Evolutionary conservation across 371 early-diverging fungal genomes (phyloP), one percentile per base, ranked within the genome.

Genomic region (Actinomortierella ambigua): DNA sequence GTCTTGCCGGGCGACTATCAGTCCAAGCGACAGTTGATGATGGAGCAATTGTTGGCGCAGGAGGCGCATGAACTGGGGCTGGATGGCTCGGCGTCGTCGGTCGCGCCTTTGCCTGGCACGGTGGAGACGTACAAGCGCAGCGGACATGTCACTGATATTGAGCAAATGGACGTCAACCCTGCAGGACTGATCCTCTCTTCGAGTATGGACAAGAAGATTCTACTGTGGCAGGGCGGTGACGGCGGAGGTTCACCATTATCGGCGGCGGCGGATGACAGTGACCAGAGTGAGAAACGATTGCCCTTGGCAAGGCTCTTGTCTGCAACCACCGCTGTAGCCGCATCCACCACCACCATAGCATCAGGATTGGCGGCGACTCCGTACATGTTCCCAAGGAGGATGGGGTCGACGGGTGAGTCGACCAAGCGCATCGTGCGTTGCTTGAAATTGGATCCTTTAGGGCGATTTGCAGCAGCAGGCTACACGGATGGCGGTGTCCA

Each of bases 11-110:
- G 73, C 24, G 73, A 73, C 47, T 67, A 73, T 18, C 73, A 66
- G 49, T 73, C 73, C 47, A 73, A 73, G 29, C 59, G 73, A 18
- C 66, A 67, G 43, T 29, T 73, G 57, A 73, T 73, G 73, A 66
- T 66, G 73, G 67, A 73, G 13, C 67, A 66, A 18, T 50, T 73
- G 9, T 27, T 73, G 48, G 63, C 73, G 8, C 67, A 63, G 47
- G 73, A 73, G 43, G 67, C 73, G 17, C 58, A 46, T 11, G 73
- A 73, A 20, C 44, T 56, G 15, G 67, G 60, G 22, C 63, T 48
- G 43, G 59, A 73, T 22, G 52, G 59, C 24, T 46, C 63, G 9
- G 54, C 67, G 2, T 56, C 50, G 8, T 34, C 34, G 7, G 4
- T 34, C 11, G 27, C 55, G 7, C 63, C 67, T 6, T 50, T 73